Conservation (phyloP, 345 rosid species). For the Raphanus sativus region DNA sequence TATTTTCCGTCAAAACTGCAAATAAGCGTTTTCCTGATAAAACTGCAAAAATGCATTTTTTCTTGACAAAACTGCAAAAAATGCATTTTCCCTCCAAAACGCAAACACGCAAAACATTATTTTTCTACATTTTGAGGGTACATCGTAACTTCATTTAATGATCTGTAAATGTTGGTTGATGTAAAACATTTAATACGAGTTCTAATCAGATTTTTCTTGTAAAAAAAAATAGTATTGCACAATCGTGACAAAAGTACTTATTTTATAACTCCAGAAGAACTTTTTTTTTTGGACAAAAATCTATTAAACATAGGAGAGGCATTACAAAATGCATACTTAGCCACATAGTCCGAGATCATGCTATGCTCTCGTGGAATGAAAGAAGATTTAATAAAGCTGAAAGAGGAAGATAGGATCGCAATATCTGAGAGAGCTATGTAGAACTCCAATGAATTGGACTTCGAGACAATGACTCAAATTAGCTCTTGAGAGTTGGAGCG, state of each 20-base stretch:
- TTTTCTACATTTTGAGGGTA: neutral
- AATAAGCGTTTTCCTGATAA: too few relatives aligned
- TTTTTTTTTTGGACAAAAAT: neutral
- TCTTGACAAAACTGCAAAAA: too few relatives aligned
- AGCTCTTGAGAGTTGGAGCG: neutral
- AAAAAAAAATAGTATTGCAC: neutral
- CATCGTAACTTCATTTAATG: neutral
- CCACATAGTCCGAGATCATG: neutral
- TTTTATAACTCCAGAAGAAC: neutral
- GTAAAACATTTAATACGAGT: neutral
- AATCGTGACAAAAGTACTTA: constrained; percentile 22
- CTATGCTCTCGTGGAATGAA: too few relatives aligned
- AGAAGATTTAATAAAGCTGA: too few relatives aligned
- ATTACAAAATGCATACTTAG: neutral
- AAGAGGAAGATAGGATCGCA: neutral
- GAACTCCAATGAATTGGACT: neutral
- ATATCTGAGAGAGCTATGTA: neutral
- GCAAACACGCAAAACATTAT: too few relatives aligned
- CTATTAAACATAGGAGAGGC: neutral
- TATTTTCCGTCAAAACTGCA: too few relatives aligned
- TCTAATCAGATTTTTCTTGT: neutral
- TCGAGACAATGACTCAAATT: neutral
- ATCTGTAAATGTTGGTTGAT: neutral
- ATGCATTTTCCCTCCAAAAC: too few relatives aligned
- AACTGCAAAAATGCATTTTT: too few relatives aligned